Conservation (phyloP, 2,329 filamentous ascomycete species). For the Cadophora gregata region DNA sequence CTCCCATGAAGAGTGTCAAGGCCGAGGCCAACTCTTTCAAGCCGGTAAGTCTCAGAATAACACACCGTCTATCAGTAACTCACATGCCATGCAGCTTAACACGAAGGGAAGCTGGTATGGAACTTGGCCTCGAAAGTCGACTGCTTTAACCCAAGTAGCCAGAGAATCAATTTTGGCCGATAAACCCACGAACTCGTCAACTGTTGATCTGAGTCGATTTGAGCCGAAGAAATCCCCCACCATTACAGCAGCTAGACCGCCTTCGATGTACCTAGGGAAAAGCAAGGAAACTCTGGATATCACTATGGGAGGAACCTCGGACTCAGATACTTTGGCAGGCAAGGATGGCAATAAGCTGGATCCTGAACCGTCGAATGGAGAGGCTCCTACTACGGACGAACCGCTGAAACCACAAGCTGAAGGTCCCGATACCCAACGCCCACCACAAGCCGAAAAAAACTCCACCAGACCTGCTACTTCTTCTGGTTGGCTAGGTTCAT, state of each 20-base stretch:
- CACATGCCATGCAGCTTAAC: conserved; percentile 33
- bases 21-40: conserved; percentile 26
- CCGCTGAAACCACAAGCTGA: neutral
- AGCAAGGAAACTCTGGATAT: conserved; percentile 44
- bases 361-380: neutral
- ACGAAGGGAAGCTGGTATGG: conserved; percentile 62
- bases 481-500: conserved; percentile 61
- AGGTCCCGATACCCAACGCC: neutral
- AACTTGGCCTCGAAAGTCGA: conserved; percentile 64
- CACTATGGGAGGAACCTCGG: conserved; percentile 38
- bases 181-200: conserved; percentile 39
- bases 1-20: conserved; percentile 25
- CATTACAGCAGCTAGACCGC: conserved; percentile 36
- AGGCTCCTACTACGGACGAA: conserved; percentile 16
- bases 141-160: conserved; percentile 64
- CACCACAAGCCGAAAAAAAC: conserved; percentile 9
- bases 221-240: conserved; percentile 37
- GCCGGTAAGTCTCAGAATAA: conserved; percentile 22
- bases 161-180: conserved; percentile 65
- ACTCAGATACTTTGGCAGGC: conserved; percentile 23
- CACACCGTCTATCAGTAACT: conserved; percentile 13
- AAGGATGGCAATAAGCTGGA: conserved; percentile 18
- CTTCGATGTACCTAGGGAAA: conserved; percentile 44
- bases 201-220: conserved; percentile 40
- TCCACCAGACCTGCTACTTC: conserved; percentile 42